phyloP scores from a whole-genome alignment of 345 rosid species.

The Eucalyptus erythrocorys region DNA sequence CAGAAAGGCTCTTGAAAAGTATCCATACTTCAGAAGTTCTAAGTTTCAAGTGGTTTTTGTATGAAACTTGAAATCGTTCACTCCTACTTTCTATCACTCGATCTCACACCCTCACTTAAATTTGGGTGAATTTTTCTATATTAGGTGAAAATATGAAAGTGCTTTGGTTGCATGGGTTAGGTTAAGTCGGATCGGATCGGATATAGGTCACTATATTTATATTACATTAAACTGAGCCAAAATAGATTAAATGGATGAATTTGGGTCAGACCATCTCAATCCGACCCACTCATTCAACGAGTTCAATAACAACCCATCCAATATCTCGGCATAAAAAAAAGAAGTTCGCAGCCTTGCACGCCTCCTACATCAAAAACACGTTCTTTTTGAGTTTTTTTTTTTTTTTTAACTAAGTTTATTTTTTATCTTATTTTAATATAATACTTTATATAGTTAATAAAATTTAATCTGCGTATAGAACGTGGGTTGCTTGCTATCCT shows the following conservation, averaged over 20 bases:
- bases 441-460: neutral
- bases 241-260: too few species aligned
- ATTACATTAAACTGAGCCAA: neutral
- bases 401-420: too few species aligned
- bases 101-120: too few species aligned
- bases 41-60: too few species aligned
- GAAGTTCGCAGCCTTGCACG: neutral
- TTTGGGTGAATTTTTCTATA: neutral
- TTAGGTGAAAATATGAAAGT: neutral
- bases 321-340: neutral
- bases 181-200: rapidly evolving
- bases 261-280: rapidly evolving
- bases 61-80: too few species aligned
- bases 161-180: rapidly evolving
- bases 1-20: rapidly evolving
- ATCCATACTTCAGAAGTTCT: rapidly evolving
- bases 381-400: neutral
- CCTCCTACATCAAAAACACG: neutral
- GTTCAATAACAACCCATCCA: too few species aligned
- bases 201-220: rapidly evolving
- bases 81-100: neutral
- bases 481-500: neutral
- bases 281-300: rapidly evolving
- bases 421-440: neutral
- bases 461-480: neutral